Base-by-base conservation (phyloP, 257 asterid genomes). In the Nicotiana knightiana region DNA sequence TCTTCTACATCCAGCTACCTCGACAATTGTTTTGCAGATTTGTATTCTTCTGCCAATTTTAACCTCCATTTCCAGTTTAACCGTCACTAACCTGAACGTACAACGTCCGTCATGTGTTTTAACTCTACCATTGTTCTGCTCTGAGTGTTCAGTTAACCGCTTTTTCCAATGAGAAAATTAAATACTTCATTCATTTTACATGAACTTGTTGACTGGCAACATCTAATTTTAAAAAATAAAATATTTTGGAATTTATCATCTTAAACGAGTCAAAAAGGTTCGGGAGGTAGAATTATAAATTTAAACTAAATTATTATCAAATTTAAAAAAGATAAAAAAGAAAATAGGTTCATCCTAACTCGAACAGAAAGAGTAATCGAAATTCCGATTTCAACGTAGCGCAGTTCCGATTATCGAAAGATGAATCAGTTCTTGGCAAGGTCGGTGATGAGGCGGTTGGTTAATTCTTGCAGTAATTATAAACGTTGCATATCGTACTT, bases 351-450 rank as follows among this genome's bases (percentile, higher is more conserved):
- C 24, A 21, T 21, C 24, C 24, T 21, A 21, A 21, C 24, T 21
- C 24, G 24, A 21, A 21, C 24, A 21, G 24, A 21, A 21, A 21
- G 24, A 21, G 24, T 21, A 46, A 28, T 16, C 61, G 17, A n/a
- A 48, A 3, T 24, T 61, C 18, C 28, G 15, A 18, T 33, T 57
- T 57, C 30, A 1, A 13, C 28, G 12, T 3, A 37, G 26, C 82
- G 24, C 3, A 39, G n/a, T 6, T 33, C 51, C 32, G 43, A 58
- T 54, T n/a, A 30, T 71, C 75, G 55, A 65, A 82, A 87, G 71
- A 95, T 95, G 98, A 91, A 89, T 61, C 84, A 79, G 76, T 81
- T 89, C 65, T 48, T 88, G 71, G 86, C 85, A 1, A 86, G 87
- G 81, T 83, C 87, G 37, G 83, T 79, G 86, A 79, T 86, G 89